Percentiles rank a stretch among this genome's conserved stretches.
phyloP scores from a whole-genome alignment of 768 basidiomycete genomes.

The Lactarius tabidus region DNA sequence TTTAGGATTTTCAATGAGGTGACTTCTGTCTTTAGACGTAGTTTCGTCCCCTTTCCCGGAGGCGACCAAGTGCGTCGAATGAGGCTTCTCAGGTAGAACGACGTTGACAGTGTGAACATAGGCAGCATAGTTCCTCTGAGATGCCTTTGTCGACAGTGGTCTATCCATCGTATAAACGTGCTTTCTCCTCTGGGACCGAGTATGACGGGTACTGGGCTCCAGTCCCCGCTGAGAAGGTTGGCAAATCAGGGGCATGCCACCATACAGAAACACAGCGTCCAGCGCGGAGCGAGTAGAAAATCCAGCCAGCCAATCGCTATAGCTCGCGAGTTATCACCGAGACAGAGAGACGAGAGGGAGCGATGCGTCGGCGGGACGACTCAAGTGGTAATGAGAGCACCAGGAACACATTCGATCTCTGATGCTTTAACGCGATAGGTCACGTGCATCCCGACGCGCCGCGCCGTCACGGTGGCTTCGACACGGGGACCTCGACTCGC shows the following conservation, averaged over 20 bases:
- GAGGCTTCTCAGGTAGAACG: constrained; percentile 17
- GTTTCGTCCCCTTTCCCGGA: not conserved
- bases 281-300: constrained; percentile 11
- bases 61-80: not conserved
- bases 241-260: constrained; percentile 18
- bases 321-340: not conserved
- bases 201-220: constrained; percentile 3
- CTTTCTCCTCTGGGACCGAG: constrained; percentile 1
- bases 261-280: constrained; percentile 17
- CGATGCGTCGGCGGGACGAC: not conserved
- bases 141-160: not conserved
- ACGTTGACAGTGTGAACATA: constrained; percentile 19
- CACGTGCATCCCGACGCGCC: constrained; percentile 21
- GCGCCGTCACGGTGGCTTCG: constrained; percentile 9
- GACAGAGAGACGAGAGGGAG: not conserved
- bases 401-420: not conserved
- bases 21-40: constrained; percentile 2
- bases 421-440: not conserved
- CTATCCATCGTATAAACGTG: constrained; percentile 6
- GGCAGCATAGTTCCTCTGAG: constrained; percentile 8
- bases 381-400: not conserved
- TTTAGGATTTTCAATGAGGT: constrained; percentile 24
- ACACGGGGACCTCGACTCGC: constrained; percentile 8
- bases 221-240: constrained; percentile 7
- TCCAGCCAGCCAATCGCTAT: not conserved